Base-by-base conservation (phyloP, 352 stramenopile genomes). In the Bremia lactucae region DNA sequence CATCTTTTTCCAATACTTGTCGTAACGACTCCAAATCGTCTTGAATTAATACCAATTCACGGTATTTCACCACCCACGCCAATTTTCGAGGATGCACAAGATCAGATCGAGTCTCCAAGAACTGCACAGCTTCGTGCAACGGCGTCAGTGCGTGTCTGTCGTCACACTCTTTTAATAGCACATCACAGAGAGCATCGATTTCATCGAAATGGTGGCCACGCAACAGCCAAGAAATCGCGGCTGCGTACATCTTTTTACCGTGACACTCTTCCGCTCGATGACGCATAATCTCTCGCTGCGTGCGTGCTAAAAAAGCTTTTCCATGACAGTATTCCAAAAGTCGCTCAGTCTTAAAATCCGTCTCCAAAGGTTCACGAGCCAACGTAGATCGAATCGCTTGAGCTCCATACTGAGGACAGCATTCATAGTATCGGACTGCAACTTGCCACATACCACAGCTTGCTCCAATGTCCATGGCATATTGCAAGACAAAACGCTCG, bases 401-500 rank as follows among this genome's bases (percentile, higher is more conserved):
- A 13, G 57, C 40, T 2, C 77, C 77, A 19, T 68, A 76, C 6
- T 52, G 62, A n/a, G 63, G 65, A 24, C 77, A 89, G 20, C 57
- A 42, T 45, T 84, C 73, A 26, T 75, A 76, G 49, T 87, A 89
- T 4, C 68, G 61, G 11, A 75, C 44, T 0, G 62, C 65, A 36
- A 89, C 65, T 46, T 83, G 72, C 77, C 77, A 87, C 48, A 82
- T 63, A 9, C 68, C 65, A 35, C 61, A 66, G 28, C 65, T 78
- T 11, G 60, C 46, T 6, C 60, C 63, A 5, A 88, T 63, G 14
- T 88, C 70, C 52, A 84, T 72, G 6, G 70, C 69, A 40, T 88
- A 88, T 34, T 82, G 52, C 13, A 88, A 41, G 5, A 80, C 11
- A 23, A 83, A 83, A 18, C 62, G 78, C 43, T 88, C 72, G 0